These are phyloP conservation scores for Debaryomyces udenii DNA, from an alignment of 1,139 yeast species.

Conservation along the genomic window DNA sequence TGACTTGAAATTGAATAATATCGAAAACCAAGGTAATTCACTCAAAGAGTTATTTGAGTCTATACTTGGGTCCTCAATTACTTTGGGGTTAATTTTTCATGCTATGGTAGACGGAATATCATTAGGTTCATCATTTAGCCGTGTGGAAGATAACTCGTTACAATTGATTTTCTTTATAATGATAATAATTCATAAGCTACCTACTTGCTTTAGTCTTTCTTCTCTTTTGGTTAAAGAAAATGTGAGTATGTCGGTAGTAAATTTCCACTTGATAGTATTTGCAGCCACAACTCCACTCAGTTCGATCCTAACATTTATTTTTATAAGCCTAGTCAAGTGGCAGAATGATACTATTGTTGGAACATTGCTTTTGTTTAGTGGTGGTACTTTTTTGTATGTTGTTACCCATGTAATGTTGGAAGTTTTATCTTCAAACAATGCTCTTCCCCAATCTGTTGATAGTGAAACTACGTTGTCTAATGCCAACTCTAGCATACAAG, in stretches of 20 bases:
- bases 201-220: slow-evolving; percentile 71
- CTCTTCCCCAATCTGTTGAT: slow-evolving; percentile 14
- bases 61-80: slow-evolving; percentile 40
- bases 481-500: slow-evolving; percentile 10
- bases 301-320: slow-evolving; percentile 48
- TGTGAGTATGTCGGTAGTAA: slow-evolving; percentile 30
- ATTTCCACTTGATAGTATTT: slow-evolving; percentile 48
- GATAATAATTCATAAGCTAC: slow-evolving; percentile 71
- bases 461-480: slow-evolving; percentile 12
- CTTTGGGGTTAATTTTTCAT: slow-evolving; percentile 67
- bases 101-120: slow-evolving; percentile 78
- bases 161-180: slow-evolving; percentile 58
- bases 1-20: neutral
- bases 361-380: slow-evolving; percentile 57
- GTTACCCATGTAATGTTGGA: slow-evolving; percentile 65
- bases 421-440: slow-evolving; percentile 8
- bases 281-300: slow-evolving; percentile 57
- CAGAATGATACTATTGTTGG: slow-evolving; percentile 51
- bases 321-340: slow-evolving; percentile 34
- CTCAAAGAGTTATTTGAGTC: slow-evolving; percentile 20
- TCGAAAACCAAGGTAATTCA: neutral
- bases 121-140: slow-evolving; percentile 61
- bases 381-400: slow-evolving; percentile 74
- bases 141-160: slow-evolving; percentile 43
- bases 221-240: slow-evolving; percentile 54